These are phyloP conservation scores for Cutaneotrichosporon mucoides DNA, from an alignment of 1,284 basidiomycete species.

Conservation along the genomic window DNA sequence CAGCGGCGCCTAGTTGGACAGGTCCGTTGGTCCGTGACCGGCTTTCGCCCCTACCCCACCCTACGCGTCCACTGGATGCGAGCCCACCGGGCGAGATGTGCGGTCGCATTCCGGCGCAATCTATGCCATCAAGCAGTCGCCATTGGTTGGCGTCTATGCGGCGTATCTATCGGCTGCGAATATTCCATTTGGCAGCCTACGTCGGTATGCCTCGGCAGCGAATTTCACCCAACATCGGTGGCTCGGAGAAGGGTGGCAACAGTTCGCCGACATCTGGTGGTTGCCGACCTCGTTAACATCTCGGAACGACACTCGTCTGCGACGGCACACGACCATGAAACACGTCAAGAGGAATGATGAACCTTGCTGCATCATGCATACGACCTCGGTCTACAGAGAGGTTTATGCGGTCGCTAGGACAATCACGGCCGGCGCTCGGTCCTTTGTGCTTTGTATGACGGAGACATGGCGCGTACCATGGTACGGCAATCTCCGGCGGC, in stretches of 20 bases:
- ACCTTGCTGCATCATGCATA: no score
- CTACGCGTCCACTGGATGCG: no score
- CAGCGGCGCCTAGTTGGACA: neutral
- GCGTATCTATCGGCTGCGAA: neutral
- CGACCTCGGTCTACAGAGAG: no score
- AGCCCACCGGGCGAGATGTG: no score
- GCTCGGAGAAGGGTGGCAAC: neutral
- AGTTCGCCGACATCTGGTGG: neutral
- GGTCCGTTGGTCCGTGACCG: neutral
- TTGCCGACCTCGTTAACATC: neutral
- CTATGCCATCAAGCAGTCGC: no score
- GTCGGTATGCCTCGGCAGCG: neutral
- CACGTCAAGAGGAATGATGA: no score
- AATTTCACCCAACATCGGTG: neutral
- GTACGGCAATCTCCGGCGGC: neutral
- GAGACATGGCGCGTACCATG: neutral
- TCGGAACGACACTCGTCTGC: no score
- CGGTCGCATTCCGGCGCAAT: no score
- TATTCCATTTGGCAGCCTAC: no score
- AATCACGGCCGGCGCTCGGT: constrained; percentile 5
- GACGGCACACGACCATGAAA: no score
- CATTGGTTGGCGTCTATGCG: no score
- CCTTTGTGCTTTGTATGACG: neutral
- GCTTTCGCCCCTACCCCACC: no score
- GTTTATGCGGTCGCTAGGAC: neutral